Evolutionary conservation across 768 basidiomycete genomes (phyloP).

Genomic region (Boletus vermiculosoides): DNA sequence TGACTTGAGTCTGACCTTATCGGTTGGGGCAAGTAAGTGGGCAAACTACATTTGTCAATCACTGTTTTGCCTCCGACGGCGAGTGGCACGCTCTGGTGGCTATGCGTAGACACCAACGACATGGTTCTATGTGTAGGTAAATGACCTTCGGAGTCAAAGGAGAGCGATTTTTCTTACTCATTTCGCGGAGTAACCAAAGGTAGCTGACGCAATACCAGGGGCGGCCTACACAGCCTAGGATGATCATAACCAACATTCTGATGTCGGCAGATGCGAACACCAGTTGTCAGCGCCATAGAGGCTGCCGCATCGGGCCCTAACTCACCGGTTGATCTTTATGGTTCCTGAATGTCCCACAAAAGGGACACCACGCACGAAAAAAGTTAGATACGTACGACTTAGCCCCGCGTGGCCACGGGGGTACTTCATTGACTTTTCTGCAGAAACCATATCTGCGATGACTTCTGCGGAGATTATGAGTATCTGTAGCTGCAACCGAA

Average conservation of each 20-base stretch:
- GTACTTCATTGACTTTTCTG: not conserved
- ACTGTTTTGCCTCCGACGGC: not conserved
- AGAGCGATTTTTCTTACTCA: not conserved
- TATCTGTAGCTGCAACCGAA: not conserved
- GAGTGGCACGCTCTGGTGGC: not conserved
- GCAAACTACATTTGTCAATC: not conserved
- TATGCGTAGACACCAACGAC: not conserved
- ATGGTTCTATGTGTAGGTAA: not conserved
- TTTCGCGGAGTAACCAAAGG: not conserved
- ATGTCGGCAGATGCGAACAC: not conserved
- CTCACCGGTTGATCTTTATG: not conserved
- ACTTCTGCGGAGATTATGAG: slow-evolving; percentile 9
- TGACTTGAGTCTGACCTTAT: not conserved
- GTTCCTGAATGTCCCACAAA: too few species aligned
- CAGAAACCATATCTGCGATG: not conserved
- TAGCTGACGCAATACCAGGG: not conserved
- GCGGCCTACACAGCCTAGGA: not conserved
- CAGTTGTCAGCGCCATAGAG: not conserved
- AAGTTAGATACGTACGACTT: slow-evolving; percentile 1
- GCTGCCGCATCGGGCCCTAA: not conserved
- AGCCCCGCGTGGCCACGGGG: not conserved
- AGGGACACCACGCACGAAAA: not conserved
- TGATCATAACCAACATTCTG: not conserved
- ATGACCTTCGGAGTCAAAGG: not conserved
- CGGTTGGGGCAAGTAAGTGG: not conserved